Evolutionary conservation across 805 yeast genomes (phyloP), one percentile per base, ranked within the genome.

Genomic region (Hanseniaspora guilliermondii): DNA sequence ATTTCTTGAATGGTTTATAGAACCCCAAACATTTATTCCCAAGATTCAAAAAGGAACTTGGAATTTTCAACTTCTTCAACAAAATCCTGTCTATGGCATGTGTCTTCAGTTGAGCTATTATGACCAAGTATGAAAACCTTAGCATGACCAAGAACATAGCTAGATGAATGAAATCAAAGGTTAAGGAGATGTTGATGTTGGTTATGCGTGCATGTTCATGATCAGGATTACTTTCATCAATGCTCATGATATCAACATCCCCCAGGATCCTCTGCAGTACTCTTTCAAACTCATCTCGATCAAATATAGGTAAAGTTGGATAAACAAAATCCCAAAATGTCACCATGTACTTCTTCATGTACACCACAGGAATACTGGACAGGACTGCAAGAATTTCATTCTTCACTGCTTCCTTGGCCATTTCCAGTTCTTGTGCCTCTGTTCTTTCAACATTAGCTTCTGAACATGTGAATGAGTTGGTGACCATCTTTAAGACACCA

Each of bases 241-340:
- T 45, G 17, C 14, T n/a, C 49, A 54, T 45, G 12, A 44, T 38
- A 42, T 54, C 49, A 12, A 50, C 4, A 6, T 27, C 47, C 5
- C 53, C 49, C 21, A 53, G 37, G 2, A 47, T 47, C 37, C 44
- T 27, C 8, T 17, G 36, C 17, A 44, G 3, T 1, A 21, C 37
- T n/a, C 8, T 8, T 16, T 44, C 49, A 35, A 49, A 45, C 11
- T 49, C 57, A 9, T 39, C 38, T 16, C 33, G 11, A n/a, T 55
- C 57, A 27, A 55, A 35, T n/a, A 55, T 55, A 2, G 57, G 54
- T 22, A 49, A n/a, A 2, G 37, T 25, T 25, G 52, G 50, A n/a
- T 55, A 55, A 7, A 55, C 53, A 37, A 45, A 49, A 9, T 45
- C 35, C 57, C 57, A 55, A 32, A 49, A 55, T 11, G 33, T 44